Evolutionary conservation across 345 rosid species (phyloP), one percentile per base, ranked within the genome.

Genomic region (Citrus trifoliata): DNA sequence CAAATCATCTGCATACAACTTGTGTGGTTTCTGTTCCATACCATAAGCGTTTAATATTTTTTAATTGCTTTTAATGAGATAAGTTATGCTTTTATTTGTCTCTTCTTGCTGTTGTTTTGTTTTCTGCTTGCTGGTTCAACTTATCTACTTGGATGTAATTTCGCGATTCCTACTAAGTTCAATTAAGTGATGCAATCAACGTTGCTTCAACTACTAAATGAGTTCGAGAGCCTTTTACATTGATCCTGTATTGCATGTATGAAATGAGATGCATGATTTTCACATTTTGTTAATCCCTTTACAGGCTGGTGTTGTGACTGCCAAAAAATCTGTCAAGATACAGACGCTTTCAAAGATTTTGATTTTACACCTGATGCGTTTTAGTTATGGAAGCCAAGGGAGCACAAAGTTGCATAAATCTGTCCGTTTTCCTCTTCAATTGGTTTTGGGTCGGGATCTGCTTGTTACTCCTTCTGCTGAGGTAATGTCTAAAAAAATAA

Each of bases 301-400:
- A 63, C 91, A 93, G 98, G 94, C 89, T 77, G 92, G 89, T 76
- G 81, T 88, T 46, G 99, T 95, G 83, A 84, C 89, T 83, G 99
- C 99, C 46, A 93, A 84, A 70, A 96, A 96, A 87, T 89, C 89
- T 8, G 86, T 91, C 71, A 84, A 93, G 88, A 96, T 96, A 81
- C 91, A 90, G 84, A 88, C 85, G 22, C 97, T 92, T 73, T 89
- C 99, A 13, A 93, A 90, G 88, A 84, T 96, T 82, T 85, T 96
- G 95, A 93, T 96, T 81, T 85, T 96, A 88, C 99, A 96, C 81
- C 85, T 96, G 40, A 94, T 86, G 97, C 97, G 99, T 16, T 96
- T 96, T 84, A 85, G 92, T 80, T 96, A 94, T 75, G 99, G 95
- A 83, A 91, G 85, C 83, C 93, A 89, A 82, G 98, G 99, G 79